Base-by-base conservation (phyloP, 2,329 filamentous ascomycete genomes). In the Teratosphaeria epicoccoides region DNA sequence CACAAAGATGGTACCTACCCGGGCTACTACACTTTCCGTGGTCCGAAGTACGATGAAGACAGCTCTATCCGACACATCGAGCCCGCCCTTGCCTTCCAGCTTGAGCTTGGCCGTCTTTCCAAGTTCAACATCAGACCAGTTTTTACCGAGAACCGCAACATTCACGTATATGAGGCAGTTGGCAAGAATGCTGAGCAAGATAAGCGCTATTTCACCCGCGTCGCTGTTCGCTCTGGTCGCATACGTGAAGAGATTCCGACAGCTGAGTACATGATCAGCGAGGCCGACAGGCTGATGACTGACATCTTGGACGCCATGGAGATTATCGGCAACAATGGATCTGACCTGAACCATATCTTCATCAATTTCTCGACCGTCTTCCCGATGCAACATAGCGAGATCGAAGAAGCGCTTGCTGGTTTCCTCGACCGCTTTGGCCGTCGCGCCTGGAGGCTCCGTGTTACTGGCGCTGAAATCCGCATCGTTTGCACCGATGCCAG, bases 351-450 rank as follows among this genome's bases (percentile, higher is more conserved):
- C 78, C 93, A 98, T 75, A 93, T 98, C 79, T 98, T 98, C 77
- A 93, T 98, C 79, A 97, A 98, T 80, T 98, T 98, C 76, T 93
- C 88, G 0, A 88, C 90, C 9, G 87, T 96, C 53, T 97, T 98
- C 83, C 88, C 89, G 68, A 82, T 98, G 47, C 79, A 88, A 65
- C 90, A 93, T 3, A 75, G 82, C 54, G 88, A 96, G 73, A 88
- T 98, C 14, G 89, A 97, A 73, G 82, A 94, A 71, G 91, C 88
- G 25, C 82, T 98, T 23, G 88, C 86, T 66, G 90, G 90, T 51
- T 98, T 98, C 82, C 76, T 98, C 61, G 93, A 97, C 65, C 88
- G 93, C 57, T 98, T 97, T 65, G 93, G 93, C 61, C 85, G 88
- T 60, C 88, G 93, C 63, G 88, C 87, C 57, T 97, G 94, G 91